These are phyloP conservation scores for Dryas alaskensis DNA, from an alignment of 306 rosid species.

Conservation along the genomic window DNA sequence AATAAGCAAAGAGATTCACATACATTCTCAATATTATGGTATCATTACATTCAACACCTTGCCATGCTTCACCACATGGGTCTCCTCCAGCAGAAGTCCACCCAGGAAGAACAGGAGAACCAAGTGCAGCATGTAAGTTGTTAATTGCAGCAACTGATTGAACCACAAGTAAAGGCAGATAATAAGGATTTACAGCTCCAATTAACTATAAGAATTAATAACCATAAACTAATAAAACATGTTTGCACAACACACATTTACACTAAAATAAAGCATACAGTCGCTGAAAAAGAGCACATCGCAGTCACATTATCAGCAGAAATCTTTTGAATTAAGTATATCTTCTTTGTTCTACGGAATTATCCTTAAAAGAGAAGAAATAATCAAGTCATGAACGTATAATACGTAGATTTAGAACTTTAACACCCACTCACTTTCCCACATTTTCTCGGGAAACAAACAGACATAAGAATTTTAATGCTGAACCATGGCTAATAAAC, in stretches of 20 bases:
- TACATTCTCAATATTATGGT: constrained; percentile 63
- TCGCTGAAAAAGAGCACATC: background rate
- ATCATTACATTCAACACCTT: constrained; percentile 75
- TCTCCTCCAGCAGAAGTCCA: constrained; percentile 83
- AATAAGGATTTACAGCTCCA: constrained; percentile 10
- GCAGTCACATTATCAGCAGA: background rate
- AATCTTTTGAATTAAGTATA: background rate
- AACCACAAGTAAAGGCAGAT: constrained; percentile 25
- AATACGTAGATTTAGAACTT: background rate
- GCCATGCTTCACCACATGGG: constrained; percentile 93
- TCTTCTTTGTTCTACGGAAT: no score
- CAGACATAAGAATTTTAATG: constrained; percentile 22
- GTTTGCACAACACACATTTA: background rate
- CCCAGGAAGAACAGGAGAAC: constrained; percentile 77
- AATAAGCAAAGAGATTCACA: constrained; percentile 26
- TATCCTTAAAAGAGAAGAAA: no score
- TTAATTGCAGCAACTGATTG: constrained; percentile 78
- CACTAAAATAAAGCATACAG: background rate
- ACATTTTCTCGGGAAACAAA: background rate
- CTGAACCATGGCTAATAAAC: constrained; percentile 7
- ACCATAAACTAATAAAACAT: background rate
- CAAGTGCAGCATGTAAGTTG: constrained; percentile 59
- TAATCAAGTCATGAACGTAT: background rate
- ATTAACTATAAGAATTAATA: background rate
- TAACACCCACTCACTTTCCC: constrained; percentile 10